A percentile compares a stretch with the other conserved stretches of the same genome.
Evolutionary conservation across 495 filamentous ascomycete species (phyloP).

Genomic region (Pyronema domesticum): DNA sequence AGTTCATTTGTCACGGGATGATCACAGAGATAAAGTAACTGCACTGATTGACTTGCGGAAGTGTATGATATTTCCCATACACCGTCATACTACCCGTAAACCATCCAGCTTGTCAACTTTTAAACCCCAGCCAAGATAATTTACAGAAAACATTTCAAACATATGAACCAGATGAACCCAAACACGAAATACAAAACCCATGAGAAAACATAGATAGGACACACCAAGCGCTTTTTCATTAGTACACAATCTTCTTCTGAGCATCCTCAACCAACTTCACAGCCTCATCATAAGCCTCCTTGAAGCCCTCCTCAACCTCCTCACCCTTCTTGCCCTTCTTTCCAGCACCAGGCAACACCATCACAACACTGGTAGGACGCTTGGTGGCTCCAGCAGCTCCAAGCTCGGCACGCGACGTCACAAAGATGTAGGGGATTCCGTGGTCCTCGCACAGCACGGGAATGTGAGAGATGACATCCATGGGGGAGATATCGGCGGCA

Average conservation of each 20-base stretch:
- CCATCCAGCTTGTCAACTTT: too few species aligned
- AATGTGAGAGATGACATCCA: slow-evolving; percentile 94
- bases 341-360: slow-evolving; percentile 44
- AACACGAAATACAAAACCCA: too few species aligned
- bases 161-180: too few species aligned
- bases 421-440: slow-evolving; percentile 83
- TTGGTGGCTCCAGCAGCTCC: slow-evolving; percentile 83
- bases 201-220: too few species aligned
- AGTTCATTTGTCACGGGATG: too few species aligned
- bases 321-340: slow-evolving; percentile 34
- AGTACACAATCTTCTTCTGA: slow-evolving; percentile 32
- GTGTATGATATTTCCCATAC: too few species aligned
- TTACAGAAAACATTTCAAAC: too few species aligned
- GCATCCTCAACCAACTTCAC: slow-evolving; percentile 60
- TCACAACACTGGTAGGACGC: slow-evolving; percentile 84
- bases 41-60: too few species aligned
- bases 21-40: too few species aligned
- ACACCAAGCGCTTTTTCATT: slow-evolving; percentile 7
- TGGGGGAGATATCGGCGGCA: slow-evolving; percentile 88
- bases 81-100: too few species aligned
- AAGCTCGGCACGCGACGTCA: slow-evolving; percentile 70
- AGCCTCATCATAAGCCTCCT: slow-evolving; percentile 52
- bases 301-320: slow-evolving; percentile 48
- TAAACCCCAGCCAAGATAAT: too few species aligned
- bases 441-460: slow-evolving; percentile 96